Conservation (phyloP, 345 rosid species). For the Acer negundo region DNA sequence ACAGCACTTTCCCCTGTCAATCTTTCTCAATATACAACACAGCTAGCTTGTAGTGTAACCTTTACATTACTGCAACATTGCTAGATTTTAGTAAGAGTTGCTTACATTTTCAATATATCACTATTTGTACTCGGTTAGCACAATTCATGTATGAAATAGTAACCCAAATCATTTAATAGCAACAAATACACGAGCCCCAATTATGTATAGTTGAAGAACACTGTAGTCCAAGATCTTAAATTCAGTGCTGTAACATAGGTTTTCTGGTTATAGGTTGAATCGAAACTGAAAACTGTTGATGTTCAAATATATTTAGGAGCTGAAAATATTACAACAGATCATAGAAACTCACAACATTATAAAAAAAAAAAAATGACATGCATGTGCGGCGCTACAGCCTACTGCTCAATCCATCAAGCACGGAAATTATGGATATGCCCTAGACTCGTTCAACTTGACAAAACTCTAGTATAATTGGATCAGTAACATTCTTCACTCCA, state of each 20-base stretch:
- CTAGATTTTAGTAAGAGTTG: not conserved
- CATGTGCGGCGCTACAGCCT: too few species aligned
- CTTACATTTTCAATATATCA: not conserved
- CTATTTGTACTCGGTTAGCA: not conserved
- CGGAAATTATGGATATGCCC: too few species aligned
- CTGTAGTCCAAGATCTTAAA: not conserved
- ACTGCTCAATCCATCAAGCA: too few species aligned
- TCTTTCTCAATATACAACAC: not conserved
- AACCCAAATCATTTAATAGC: not conserved
- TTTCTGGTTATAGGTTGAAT: not conserved
- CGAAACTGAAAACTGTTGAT: not conserved
- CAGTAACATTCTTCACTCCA: not conserved
- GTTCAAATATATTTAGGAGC: too few species aligned
- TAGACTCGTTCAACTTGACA: too few species aligned
- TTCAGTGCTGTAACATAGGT: not conserved
- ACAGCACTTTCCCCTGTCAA: constrained; percentile 10
- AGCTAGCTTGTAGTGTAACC: not conserved
- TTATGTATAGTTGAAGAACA: not conserved
- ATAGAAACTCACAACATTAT: too few species aligned
- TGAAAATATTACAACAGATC: not conserved
- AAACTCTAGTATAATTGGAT: too few species aligned
- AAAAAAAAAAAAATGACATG: too few species aligned
- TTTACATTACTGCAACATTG: not conserved
- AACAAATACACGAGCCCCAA: not conserved
- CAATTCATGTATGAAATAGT: not conserved